These are phyloP conservation scores for Calonectria ilicicola DNA, from an alignment of 2,329 filamentous ascomycete genomes.

Conservation along the genomic window DNA sequence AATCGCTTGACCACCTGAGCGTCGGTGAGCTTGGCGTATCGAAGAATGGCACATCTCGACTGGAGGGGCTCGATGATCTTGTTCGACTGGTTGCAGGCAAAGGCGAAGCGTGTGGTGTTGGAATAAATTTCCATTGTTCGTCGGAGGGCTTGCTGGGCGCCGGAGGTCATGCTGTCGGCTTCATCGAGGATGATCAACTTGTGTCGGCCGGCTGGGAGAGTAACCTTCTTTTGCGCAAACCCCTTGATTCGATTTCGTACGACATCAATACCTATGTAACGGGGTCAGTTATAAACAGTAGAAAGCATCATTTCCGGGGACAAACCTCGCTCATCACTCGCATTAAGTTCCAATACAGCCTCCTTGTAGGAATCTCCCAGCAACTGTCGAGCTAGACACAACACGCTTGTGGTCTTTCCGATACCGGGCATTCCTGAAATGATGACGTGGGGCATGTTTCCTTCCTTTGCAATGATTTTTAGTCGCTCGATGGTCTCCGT, in stretches of 20 bases:
- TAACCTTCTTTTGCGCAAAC: conserved; percentile 99
- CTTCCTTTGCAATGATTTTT: conserved; percentile 98
- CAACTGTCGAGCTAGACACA: conserved; percentile 92
- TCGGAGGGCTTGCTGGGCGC: conserved; percentile 93
- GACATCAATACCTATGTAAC: conserved; percentile 83
- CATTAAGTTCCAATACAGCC: conserved; percentile 95
- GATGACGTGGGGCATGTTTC: conserved; percentile 99
- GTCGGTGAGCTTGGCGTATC: conserved; percentile 93
- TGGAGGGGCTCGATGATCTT: conserved; percentile 99
- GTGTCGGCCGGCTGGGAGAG: conserved; percentile 87
- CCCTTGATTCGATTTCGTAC: conserved; percentile 98
- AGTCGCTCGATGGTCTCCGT: conserved; percentile 96
- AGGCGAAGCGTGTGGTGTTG: conserved; percentile 94
- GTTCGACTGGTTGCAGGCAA: conserved; percentile 98
- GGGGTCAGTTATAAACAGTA: neutral
- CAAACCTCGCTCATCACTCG: conserved; percentile 89
- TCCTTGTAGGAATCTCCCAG: conserved; percentile 96
- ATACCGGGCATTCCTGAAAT: conserved; percentile 99
- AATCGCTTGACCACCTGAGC: conserved; percentile 91
- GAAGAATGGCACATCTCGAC: conserved; percentile 93
- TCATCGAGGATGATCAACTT: conserved; percentile 98
- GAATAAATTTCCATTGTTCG: conserved; percentile 99
- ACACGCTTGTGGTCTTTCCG: conserved; percentile 95
- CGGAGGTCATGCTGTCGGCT: conserved; percentile 97
- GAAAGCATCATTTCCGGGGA: neutral